These are phyloP conservation scores for Rostrohypoxylon terebratum DNA, from an alignment of 495 filamentous ascomycete genomes.

Conservation along the genomic window DNA sequence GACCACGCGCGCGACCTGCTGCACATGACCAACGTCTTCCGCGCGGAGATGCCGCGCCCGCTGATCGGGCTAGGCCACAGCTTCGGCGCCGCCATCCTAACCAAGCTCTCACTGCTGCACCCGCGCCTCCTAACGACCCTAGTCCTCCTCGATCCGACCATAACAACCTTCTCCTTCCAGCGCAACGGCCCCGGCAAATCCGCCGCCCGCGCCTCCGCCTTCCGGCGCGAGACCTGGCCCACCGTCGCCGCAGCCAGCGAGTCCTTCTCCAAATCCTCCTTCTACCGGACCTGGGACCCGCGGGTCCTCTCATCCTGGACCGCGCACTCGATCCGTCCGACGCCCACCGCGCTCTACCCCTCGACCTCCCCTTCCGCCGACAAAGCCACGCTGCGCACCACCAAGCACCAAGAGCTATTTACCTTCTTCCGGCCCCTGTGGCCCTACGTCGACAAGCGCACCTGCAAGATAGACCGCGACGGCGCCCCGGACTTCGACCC, in stretches of 20 bases:
- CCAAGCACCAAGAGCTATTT: slow-evolving; percentile 71
- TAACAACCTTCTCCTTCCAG: slow-evolving; percentile 65
- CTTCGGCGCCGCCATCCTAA: slow-evolving; percentile 80
- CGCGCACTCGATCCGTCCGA: slow-evolving; percentile 71
- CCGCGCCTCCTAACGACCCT: slow-evolving; percentile 83
- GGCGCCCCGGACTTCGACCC: slow-evolving; percentile 50
- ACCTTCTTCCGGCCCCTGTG: slow-evolving; percentile 61
- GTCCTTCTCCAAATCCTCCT: slow-evolving; percentile 68
- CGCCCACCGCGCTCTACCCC: slow-evolving; percentile 70
- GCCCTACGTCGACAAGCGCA: slow-evolving; percentile 34
- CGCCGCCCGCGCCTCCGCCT: slow-evolving; percentile 66
- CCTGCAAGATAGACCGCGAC: slow-evolving; percentile 39
- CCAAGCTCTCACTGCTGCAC: slow-evolving; percentile 75
- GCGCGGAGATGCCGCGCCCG: slow-evolving; percentile 83
- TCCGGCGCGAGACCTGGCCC: slow-evolving; percentile 78
- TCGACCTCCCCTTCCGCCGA: slow-evolving; percentile 40
- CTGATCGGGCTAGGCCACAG: slow-evolving; percentile 93
- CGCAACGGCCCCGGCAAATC: slow-evolving; percentile 46
- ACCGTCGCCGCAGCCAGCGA: slow-evolving; percentile 71
- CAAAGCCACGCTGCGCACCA: slow-evolving; percentile 68
- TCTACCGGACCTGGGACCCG: slow-evolving; percentile 80
- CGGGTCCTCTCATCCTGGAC: slow-evolving; percentile 76
- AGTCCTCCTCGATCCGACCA: slow-evolving; percentile 84
- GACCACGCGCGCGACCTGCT: slow-evolving; percentile 90
- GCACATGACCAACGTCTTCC: slow-evolving; percentile 87